Conservation (phyloP, 495 filamentous ascomycete species). For the Aspergillus heteromorphus region DNA sequence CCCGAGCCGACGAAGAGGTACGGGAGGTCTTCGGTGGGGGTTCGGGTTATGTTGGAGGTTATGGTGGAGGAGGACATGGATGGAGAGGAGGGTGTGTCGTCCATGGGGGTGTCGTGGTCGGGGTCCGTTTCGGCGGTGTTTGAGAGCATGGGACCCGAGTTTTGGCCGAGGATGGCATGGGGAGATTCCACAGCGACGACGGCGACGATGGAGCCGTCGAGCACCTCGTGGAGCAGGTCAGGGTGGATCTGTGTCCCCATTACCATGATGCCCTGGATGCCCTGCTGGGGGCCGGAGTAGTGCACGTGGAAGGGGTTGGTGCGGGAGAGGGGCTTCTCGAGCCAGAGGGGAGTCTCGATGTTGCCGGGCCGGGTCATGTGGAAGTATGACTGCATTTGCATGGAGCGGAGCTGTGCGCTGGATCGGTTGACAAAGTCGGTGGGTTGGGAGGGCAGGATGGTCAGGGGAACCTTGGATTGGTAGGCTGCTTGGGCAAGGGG, state of each 20-base stretch:
- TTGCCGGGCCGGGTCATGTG: constrained; percentile 42
- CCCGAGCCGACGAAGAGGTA: constrained; percentile 39
- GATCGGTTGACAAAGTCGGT: constrained; percentile 60
- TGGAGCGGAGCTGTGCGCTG: constrained; percentile 62
- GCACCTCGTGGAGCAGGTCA: constrained; percentile 42
- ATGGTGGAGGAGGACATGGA: background rate
- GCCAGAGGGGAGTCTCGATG: constrained; percentile 40
- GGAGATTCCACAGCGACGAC: constrained; percentile 49
- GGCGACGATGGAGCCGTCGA: constrained; percentile 56
- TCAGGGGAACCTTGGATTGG: constrained; percentile 31
- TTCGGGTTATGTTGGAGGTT: constrained; percentile 25
- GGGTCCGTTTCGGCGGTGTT: constrained; percentile 1
- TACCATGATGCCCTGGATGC: constrained; percentile 48
- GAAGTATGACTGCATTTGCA: constrained; percentile 82
- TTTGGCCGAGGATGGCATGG: constrained; percentile 24
- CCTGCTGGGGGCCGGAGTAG: constrained; percentile 47
- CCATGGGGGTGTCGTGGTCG: constrained; percentile 25
- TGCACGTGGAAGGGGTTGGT: constrained; percentile 49
- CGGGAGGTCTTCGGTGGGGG: constrained; percentile 31
- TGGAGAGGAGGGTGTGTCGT: background rate
- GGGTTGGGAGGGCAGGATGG: constrained; percentile 50
- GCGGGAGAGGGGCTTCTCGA: constrained; percentile 40
- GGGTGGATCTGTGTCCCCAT: constrained; percentile 45
- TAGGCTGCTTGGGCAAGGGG: constrained; percentile 40
- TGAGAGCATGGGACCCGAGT: background rate